phyloP scores from a whole-genome alignment of 2,329 filamentous ascomycete species.

The Didymella arachidicola region DNA sequence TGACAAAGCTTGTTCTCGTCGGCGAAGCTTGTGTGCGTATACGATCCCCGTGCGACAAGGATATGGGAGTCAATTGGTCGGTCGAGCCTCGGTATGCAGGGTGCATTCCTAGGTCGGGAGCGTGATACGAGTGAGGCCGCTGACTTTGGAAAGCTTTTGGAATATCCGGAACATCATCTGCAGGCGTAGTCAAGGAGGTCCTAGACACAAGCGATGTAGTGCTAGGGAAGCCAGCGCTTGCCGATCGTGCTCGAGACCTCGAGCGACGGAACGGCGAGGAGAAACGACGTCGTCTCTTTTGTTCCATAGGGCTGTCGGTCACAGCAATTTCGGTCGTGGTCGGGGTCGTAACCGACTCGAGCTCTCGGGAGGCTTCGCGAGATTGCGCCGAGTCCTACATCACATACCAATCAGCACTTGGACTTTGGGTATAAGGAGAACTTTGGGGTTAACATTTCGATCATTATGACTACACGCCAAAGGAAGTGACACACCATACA shows the following conservation, averaged over 20 bases:
- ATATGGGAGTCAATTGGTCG: conserved; percentile 20
- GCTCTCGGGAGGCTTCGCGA: conserved; percentile 45
- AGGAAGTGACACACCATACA: conserved; percentile 21
- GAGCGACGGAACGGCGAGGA: conserved; percentile 48
- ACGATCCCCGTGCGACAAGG: conserved; percentile 13
- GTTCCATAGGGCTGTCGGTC: conserved; percentile 26
- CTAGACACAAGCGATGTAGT: conserved; percentile 17
- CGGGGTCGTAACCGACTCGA: conserved; percentile 32
- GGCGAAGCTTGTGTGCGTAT: conserved; percentile 41
- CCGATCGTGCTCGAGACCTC: conserved; percentile 38
- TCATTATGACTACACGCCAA: conserved; percentile 35
- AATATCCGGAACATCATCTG: conserved; percentile 9
- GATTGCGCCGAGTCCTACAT: conserved; percentile 46
- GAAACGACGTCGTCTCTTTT: conserved; percentile 42
- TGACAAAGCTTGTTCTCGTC: conserved; percentile 31
- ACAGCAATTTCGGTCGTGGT: conserved; percentile 20
- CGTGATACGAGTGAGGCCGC: conserved; percentile 43
- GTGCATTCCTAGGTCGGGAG: conserved; percentile 40
- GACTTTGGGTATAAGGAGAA: conserved; percentile 19
- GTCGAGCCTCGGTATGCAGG: conserved; percentile 22
- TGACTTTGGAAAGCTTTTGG: conserved; percentile 19
- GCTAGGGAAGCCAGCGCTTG: conserved; percentile 39
- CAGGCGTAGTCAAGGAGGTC: conserved; percentile 16
- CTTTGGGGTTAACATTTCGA: conserved; percentile 37
- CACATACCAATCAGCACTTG: conserved; percentile 50